Conservation (phyloP, 2,329 filamentous ascomycete species). For the Fusarium sacchari region DNA sequence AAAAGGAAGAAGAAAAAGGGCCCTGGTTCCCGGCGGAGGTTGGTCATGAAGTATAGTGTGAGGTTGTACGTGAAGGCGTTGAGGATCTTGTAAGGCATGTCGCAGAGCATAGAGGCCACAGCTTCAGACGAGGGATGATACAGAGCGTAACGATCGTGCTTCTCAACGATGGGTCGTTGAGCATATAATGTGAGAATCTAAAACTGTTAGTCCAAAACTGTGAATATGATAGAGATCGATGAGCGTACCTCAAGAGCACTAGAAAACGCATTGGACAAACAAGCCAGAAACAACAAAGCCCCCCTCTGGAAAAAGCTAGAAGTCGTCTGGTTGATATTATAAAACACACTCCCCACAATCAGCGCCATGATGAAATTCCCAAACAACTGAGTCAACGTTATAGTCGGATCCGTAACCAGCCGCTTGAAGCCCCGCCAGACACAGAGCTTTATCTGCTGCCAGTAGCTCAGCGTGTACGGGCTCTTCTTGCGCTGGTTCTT, state of each 20-base stretch:
- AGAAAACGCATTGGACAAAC: slow-evolving; percentile 61
- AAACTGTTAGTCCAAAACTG: slow-evolving; percentile 41
- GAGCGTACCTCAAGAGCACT: slow-evolving; percentile 44
- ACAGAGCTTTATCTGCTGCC: slow-evolving; percentile 34
- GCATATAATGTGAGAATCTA: slow-evolving; percentile 46
- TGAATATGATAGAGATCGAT: accelerated
- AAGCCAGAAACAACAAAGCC: slow-evolving; percentile 60
- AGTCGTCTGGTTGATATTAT: slow-evolving; percentile 54
- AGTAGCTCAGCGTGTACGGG: slow-evolving; percentile 39
- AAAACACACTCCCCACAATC: slow-evolving; percentile 64
- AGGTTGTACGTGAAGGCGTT: slow-evolving; percentile 54
- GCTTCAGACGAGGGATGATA: slow-evolving; percentile 49
- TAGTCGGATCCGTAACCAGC: slow-evolving; percentile 52
- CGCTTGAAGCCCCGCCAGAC: slow-evolving; percentile 51
- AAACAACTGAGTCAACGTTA: slow-evolving; percentile 52
- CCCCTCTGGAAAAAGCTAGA: slow-evolving; percentile 58
- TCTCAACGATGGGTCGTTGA: slow-evolving; percentile 48
- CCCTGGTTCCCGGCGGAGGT: slow-evolving; percentile 54
- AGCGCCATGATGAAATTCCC: slow-evolving; percentile 60
- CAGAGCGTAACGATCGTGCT: slow-evolving; percentile 49
- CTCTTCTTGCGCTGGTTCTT: slow-evolving; percentile 47
- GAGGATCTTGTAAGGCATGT: slow-evolving; percentile 53
- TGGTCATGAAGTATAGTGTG: slow-evolving; percentile 60
- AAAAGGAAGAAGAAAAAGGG: slow-evolving; percentile 59
- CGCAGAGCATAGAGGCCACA: slow-evolving; percentile 49